Conservation (phyloP, 2,329 filamentous ascomycete genomes). For the Pestalotiopsis fici region DNA sequence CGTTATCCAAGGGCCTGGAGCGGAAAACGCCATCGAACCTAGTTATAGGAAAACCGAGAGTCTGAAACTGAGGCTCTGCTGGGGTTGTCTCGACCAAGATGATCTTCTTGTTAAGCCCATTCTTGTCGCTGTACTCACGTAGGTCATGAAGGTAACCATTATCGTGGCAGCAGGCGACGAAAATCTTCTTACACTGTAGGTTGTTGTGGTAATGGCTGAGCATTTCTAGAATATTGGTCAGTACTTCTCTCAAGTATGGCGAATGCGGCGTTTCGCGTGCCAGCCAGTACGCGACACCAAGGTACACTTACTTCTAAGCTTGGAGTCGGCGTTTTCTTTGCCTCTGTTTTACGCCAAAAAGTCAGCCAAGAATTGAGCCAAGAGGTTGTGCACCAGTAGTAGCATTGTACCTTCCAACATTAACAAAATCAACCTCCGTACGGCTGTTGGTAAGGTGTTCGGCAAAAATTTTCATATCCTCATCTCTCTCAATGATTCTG, state of each 20-base stretch:
- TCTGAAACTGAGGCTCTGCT: slow-evolving; percentile 30
- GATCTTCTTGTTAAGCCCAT: slow-evolving; percentile 21
- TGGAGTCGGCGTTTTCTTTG: slow-evolving; percentile 32
- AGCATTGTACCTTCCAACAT: slow-evolving; percentile 23
- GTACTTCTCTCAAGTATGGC: not conserved
- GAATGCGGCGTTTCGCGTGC: not conserved
- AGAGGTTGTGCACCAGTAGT: too few relatives aligned
- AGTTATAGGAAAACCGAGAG: slow-evolving; percentile 31
- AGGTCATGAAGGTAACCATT: slow-evolving; percentile 35
- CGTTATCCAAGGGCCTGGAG: slow-evolving; percentile 29
- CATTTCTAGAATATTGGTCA: slow-evolving; percentile 24
- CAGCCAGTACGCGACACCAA: too few relatives aligned
- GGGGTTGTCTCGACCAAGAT: slow-evolving; percentile 32
- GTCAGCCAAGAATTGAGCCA: not conserved
- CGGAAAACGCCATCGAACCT: slow-evolving; percentile 32
- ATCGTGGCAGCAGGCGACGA: slow-evolving; percentile 34
- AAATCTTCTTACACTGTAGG: slow-evolving; percentile 33
- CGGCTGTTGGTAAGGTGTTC: slow-evolving; percentile 34
- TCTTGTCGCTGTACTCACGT: slow-evolving; percentile 28
- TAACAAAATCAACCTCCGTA: slow-evolving; percentile 34
- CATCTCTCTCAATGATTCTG: slow-evolving; percentile 29
- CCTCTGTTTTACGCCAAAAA: slow-evolving; percentile 19
- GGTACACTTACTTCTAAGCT: slow-evolving; percentile 2
- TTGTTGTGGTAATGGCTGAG: slow-evolving; percentile 34
- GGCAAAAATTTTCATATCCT: slow-evolving; percentile 31